Percentiles rank a stretch among this genome's conserved stretches.
Evolutionary conservation across 768 basidiomycete genomes (phyloP).

Genomic region (Mycena galopus): DNA sequence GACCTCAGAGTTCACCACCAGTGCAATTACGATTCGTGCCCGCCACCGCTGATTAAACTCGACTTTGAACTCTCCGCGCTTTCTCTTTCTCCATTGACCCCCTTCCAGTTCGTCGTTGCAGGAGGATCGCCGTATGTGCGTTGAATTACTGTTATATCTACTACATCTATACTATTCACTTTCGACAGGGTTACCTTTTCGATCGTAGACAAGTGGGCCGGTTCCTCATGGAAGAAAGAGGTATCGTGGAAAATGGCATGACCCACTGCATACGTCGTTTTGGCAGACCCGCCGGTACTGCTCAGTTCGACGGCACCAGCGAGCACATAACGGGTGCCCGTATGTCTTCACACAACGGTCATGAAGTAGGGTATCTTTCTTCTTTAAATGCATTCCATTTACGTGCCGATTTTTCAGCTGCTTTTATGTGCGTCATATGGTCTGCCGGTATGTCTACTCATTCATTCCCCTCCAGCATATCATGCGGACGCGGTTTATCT

Average conservation of each 20-base stretch:
- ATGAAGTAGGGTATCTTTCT: slow-evolving; percentile 67
- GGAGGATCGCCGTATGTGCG: slow-evolving; percentile 84
- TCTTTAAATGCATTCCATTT: slow-evolving; percentile 6
- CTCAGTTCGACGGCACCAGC: slow-evolving; percentile 44
- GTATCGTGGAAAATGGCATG: slow-evolving; percentile 63
- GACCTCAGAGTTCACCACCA: slow-evolving; percentile 79
- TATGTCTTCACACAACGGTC: slow-evolving; percentile 77
- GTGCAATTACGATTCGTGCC: slow-evolving; percentile 72
- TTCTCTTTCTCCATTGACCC: slow-evolving; percentile 81
- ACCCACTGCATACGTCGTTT: slow-evolving; percentile 89
- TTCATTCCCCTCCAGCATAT: slow-evolving; percentile 63
- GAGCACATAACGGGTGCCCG: slow-evolving; percentile 86
- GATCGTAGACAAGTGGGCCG: slow-evolving; percentile 83
- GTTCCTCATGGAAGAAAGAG: slow-evolving; percentile 77
- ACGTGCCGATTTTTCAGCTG: slow-evolving; percentile 60
- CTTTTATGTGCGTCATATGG: slow-evolving; percentile 66
- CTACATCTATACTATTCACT: slow-evolving; percentile 24
- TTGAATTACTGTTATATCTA: slow-evolving; percentile 24
- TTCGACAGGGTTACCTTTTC: slow-evolving; percentile 79
- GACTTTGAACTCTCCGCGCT: slow-evolving; percentile 78
- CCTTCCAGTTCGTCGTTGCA: slow-evolving; percentile 88
- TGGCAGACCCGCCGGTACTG: slow-evolving; percentile 57
- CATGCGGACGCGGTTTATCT: slow-evolving; percentile 80
- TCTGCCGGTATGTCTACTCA: slow-evolving; percentile 16
- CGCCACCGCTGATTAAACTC: slow-evolving; percentile 77